Conservation (phyloP, 1,284 basidiomycete genomes). For the Cronartium quercuum region DNA sequence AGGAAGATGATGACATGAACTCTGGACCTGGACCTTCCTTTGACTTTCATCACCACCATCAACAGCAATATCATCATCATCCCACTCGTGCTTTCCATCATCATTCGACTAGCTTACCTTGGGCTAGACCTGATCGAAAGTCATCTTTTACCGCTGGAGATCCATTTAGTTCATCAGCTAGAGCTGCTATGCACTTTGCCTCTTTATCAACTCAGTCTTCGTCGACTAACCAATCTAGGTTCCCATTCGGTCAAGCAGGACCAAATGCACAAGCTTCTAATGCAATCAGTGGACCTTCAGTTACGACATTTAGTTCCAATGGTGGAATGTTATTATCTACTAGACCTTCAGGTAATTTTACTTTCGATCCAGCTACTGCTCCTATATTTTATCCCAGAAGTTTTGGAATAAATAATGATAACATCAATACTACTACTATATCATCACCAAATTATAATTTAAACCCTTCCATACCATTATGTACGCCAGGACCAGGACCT, state of each 20-base stretch:
- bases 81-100: constrained; percentile 1
- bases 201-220: neutral
- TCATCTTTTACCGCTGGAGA: constrained; percentile 37
- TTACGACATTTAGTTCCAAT: constrained; percentile 33
- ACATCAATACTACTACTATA: too few species aligned
- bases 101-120: neutral
- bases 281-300: constrained; percentile 21
- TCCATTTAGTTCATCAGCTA: constrained; percentile 37
- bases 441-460: too few species aligned
- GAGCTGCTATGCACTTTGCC: constrained; percentile 34
- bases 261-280: constrained; percentile 10
- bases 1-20: constrained; percentile 45
- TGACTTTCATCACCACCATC: constrained; percentile 42
- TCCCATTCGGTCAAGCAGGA: constrained; percentile 32
- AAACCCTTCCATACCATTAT: too few species aligned
- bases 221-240: constrained; percentile 1
- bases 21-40: constrained; percentile 46
- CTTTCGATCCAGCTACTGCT: constrained; percentile 13
- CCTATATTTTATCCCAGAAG: neutral
- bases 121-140: constrained; percentile 4
- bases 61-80: constrained; percentile 6
- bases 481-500: constrained; percentile 40
- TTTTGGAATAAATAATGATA: too few species aligned
- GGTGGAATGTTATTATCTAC: constrained; percentile 28
- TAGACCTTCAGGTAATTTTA: neutral